Base-by-base conservation (phyloP, 805 yeast genomes). In the Candida sanyiensis region DNA sequence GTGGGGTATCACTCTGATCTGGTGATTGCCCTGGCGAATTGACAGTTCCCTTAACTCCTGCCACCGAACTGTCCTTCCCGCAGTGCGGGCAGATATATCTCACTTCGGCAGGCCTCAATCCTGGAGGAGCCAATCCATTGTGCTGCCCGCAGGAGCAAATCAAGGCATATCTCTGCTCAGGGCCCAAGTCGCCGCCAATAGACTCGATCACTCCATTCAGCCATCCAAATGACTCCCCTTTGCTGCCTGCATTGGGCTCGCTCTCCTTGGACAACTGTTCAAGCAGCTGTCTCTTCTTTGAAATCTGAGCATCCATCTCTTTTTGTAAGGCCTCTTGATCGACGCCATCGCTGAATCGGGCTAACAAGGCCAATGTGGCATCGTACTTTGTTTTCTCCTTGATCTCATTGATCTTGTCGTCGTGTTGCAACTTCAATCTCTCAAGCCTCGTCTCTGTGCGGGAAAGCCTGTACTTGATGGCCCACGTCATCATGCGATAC, bases 81-180 rank as follows among this genome's bases (percentile, higher is more conserved):
- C 95, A 84, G 17, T 60, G 59, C 7, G 87, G 83, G 61, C 95
- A 85, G 2, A 64, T 52, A 50, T 80, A 85, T 37, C 58, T 61
- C 7, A 83, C 75, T 5, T 57, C 51, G 2, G 48, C 51, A 0
- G 90, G 81, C 3, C 55, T 44, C 43, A 70, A 62, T 7, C 82
- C 81, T 2, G 84, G 87, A 4, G 87, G 84, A 0, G 94, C 94
- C 32, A 85, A 66, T 1, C 95, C 95, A 52, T 86, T 85, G 58
- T 85, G 94, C 13, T 66, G 67, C 17, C 58, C 63, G 53, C 95
- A 85, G n/a, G 67, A 61, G 15, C 95, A 85, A 12, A 85, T 81
- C 47, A 85, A 66, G 0, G 95, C 95, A 54, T 69, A 82, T 31
- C 94, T 59, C 42, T 64, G 63, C 31, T 75, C 74, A 0, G 82